Evolutionary conservation across 1,139 yeast species (phyloP), one percentile per base, ranked within the genome.

Genomic region (Candida sp.): DNA sequence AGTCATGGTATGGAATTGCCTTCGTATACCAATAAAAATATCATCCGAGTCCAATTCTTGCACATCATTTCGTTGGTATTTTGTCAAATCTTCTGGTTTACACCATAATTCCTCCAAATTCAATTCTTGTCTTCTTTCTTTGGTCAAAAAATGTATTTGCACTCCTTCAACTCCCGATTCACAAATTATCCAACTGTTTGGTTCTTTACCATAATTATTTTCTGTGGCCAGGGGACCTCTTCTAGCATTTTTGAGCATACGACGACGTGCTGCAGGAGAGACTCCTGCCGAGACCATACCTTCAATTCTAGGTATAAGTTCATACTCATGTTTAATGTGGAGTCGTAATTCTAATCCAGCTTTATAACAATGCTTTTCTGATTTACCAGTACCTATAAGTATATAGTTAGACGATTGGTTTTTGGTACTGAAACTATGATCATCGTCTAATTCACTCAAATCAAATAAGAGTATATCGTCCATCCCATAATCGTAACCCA

Each of bases 111-210:
- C 70, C 58, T 90, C 97, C 54, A 91, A 71, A 51, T 85, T 79
- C 47, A 91, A 65, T 47, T 79, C 84, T 21, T 62, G 59, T 46
- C 97, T 70, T 61, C 95, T 78, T 33, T 80, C 82, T 8, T 74
- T 70, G 0, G 96, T 87, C 55, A 91, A 64, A 38, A 91, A 65
- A 61, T 91, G 96, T 34, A 90, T 74, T 45, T 74, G 77, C 4
- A 88, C 73, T 22, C 81, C 80, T 49, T 83, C 86, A 2, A 79
- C 64, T 29, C 74, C 71, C 35, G 88, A 76, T 52, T 87, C 89
- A 43, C 90, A 71, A 76, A 88, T 81, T 22, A 88, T 81, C 98
- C 98, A 91, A 29, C 84, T 75, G 51, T 85, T 86, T 6, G 84
- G 73, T 2, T 72, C 56, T 12, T 72, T 69, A 1, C 87, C 87